These are phyloP conservation scores for Populus nigra DNA, from an alignment of 345 rosid genomes.

Conservation along the genomic window DNA sequence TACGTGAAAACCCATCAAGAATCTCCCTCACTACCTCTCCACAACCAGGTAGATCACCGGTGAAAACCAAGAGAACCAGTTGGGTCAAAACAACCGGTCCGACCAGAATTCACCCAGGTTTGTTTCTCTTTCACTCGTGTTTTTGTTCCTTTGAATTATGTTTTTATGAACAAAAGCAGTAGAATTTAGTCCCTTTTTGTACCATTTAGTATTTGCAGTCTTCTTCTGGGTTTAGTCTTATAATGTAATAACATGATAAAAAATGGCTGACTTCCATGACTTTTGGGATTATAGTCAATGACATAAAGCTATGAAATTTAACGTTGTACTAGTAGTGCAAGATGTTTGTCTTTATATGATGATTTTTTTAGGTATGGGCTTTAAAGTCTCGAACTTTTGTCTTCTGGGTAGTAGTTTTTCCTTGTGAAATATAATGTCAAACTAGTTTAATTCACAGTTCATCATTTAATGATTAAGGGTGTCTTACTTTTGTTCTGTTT, in stretches of 20 bases:
- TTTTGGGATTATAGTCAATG: not conserved
- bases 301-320: not conserved
- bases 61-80: constrained; percentile 7
- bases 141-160: not conserved
- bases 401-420: not conserved
- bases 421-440: not conserved
- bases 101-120: not conserved
- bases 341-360: not conserved
- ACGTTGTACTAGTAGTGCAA: not conserved
- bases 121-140: not conserved
- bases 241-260: not conserved
- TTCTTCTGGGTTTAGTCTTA: not conserved
- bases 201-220: not conserved
- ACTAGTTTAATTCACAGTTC: not conserved
- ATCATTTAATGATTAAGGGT: not conserved
- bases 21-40: not conserved
- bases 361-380: not conserved
- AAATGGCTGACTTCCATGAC: not conserved
- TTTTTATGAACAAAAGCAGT: not conserved
- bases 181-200: not conserved
- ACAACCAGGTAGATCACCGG: constrained; percentile 6
- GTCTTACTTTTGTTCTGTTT: not conserved
- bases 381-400: not conserved
- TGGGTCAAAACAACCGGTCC: constrained; percentile 11
- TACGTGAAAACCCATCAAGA: not conserved